Evolutionary conservation across 805 yeast species (phyloP), one percentile per base, ranked within the genome.

Genomic region (Candida wancherniae): DNA sequence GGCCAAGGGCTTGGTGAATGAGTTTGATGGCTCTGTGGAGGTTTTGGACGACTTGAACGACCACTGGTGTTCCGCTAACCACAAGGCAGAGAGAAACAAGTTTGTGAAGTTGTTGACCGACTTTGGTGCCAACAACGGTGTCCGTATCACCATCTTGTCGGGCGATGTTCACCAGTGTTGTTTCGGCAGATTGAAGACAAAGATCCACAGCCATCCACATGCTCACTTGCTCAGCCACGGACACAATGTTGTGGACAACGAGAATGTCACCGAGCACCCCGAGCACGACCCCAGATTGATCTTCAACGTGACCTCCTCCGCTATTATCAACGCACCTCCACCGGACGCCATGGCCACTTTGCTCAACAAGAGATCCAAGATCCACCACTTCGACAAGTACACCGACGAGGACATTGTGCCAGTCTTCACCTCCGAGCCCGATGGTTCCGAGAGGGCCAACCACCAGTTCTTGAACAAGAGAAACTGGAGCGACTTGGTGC

Each of bases 81-180:
- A 90, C 61, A 92, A 90, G 55, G 57, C 58, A 28, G 98, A 90
- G 59, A 73, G 98, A 39, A 90, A 90, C 56, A 51, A 54, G 43
- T 65, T 90, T 22, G 61, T 88, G 40, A 68, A 65, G 22, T 63
- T 64, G 39, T 62, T 90, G 26, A 76, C 79, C 40, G 72, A 72
- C 25, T 76, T 87, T 47, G 86, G 90, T 3, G 70, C 82, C 19
- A 46, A 58, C 18, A 54, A 70, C 41, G 80, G 80, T 4, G 75
- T 82, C 4, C 69, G 98, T 44, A 58, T 92, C 36, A 86, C 97
- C 6, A 81, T 90, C 37, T 63, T 90, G 15, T 74, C 88, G 9
- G 98, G 98, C 18, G 98, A 90, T 52, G 97, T 92, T 24, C 98
- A 92, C 58, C 65, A 90, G 43, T 80, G 92, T 34, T 82, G 88